These are phyloP conservation scores for Vitis hybrid DNA, from an alignment of 177 flowering plant genomes.

Conservation along the genomic window DNA sequence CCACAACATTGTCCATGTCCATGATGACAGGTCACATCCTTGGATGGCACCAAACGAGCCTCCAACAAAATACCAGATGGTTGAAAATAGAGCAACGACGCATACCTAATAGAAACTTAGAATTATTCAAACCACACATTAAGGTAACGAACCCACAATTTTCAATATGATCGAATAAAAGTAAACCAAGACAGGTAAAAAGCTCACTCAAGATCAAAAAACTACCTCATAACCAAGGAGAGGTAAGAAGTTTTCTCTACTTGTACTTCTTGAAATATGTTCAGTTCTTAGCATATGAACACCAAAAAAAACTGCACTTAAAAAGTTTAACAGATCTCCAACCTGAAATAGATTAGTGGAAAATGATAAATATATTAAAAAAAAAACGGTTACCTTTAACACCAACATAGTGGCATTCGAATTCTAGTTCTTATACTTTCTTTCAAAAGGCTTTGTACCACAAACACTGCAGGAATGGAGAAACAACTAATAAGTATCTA, in stretches of 20 bases:
- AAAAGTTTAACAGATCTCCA: slow-evolving; percentile 79
- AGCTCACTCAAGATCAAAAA: background rate
- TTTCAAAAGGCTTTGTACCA: background rate
- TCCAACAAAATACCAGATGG: slow-evolving; percentile 58
- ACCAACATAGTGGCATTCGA: background rate
- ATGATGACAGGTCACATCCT: slow-evolving; percentile 36
- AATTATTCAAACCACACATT: slow-evolving; percentile 14
- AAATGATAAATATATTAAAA: background rate
- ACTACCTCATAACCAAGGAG: slow-evolving; percentile 63
- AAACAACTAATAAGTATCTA: slow-evolving; percentile 4
- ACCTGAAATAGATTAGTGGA: slow-evolving; percentile 44
- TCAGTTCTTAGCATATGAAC: slow-evolving; percentile 87
- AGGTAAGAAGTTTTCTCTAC: slow-evolving; percentile 55
- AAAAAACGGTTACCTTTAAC: background rate
- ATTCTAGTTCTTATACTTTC: slow-evolving; percentile 1
- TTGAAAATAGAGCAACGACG: slow-evolving; percentile 60
- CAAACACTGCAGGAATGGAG: slow-evolving; percentile 6
- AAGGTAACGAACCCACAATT: background rate
- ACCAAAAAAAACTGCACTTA: slow-evolving; percentile 89
- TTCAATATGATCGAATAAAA: background rate
- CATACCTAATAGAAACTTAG: slow-evolving; percentile 38
- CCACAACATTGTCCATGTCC: slow-evolving; percentile 47
- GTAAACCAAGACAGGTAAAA: background rate
- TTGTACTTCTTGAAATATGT: slow-evolving; percentile 69
- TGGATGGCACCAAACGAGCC: slow-evolving; percentile 33